These are phyloP conservation scores for Aureobasidium sp. DNA, from an alignment of 2,329 filamentous ascomycete genomes.

Conservation along the genomic window DNA sequence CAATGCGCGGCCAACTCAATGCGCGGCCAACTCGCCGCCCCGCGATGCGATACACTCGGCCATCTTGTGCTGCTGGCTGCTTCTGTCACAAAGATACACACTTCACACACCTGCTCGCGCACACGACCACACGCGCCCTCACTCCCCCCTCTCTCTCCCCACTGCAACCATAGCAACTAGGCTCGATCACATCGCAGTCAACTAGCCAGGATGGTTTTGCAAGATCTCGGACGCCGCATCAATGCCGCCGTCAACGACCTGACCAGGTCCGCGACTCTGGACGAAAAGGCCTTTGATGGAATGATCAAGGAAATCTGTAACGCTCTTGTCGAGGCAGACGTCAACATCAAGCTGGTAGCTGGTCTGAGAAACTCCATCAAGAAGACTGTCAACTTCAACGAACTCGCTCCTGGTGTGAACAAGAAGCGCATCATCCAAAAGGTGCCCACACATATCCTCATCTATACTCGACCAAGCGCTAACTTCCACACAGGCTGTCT, in stretches of 20 bases:
- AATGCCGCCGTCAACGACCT: constrained; percentile 93
- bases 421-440: constrained; percentile 99
- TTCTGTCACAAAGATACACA: not conserved
- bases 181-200: constrained; percentile 7
- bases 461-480: constrained; percentile 3
- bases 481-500: constrained; percentile 53
- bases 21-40: not conserved
- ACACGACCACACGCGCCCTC: not conserved
- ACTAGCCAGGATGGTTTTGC: constrained; percentile 71
- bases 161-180: constrained; percentile 5
- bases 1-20: not conserved
- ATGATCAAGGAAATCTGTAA: constrained; percentile 99
- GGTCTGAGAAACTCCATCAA: constrained; percentile 91
- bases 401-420: constrained; percentile 83
- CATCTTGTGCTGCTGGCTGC: not conserved
- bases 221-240: constrained; percentile 97
- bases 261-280: constrained; percentile 83
- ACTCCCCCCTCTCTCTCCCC: not conserved
- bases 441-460: constrained; percentile 11
- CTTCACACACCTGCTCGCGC: not conserved
- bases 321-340: constrained; percentile 91
- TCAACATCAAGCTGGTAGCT: constrained; percentile 90
- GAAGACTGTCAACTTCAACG: constrained; percentile 84
- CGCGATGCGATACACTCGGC: not conserved
- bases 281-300: constrained; percentile 96